Base-by-base conservation (phyloP, 805 yeast genomes). In the Candida broadrunensis region DNA sequence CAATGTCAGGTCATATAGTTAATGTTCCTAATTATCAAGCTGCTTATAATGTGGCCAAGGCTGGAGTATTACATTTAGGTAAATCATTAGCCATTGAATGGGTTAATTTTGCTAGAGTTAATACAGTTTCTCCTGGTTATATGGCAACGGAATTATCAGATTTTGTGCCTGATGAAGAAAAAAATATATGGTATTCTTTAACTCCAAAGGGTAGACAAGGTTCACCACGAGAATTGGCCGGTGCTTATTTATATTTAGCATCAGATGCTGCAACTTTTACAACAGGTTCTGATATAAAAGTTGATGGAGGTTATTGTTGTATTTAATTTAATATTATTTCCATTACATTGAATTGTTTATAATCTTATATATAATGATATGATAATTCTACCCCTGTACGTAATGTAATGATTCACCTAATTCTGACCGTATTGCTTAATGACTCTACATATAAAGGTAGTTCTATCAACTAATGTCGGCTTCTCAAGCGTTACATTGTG, bases 21-120 rank as follows among this genome's bases (percentile, higher is more conserved):
- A 88, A 88, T 63, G 78, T 81, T 46, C 97, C 97, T 18, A 93
- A 89, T 62, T 71, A 80, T 58, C 96, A 88, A 67, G 85, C 95
- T 12, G 80, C 85, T 30, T 88, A 88, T 70, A 88, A 88, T 56
- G 87, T 88, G 13, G 85, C 89, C 51, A 88, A 88, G 71, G 95
- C 96, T 31, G 96, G 81, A 11, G 81, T 86, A 20, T 58, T 82
- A 48, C 95, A 88, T 56, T 72, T 88, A 52, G 78, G 84, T 26
- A 82, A 73, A 60, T 85, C 93, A 1, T 69, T 88, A 48, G 91
- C 96, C 13, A 80, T 88, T 32, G 96, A 88, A 67, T 88, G 93
- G 90, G 80, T 89, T n/a, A 51, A 60, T 30, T 85, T 84, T 55
- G 95, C 91, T n/a, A 76, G 95, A 50, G 91, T 83, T 43, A 87